Evolutionary conservation across 176 grass and related monocot genomes (phyloP).

Genomic region (Cenchrus americanus): DNA sequence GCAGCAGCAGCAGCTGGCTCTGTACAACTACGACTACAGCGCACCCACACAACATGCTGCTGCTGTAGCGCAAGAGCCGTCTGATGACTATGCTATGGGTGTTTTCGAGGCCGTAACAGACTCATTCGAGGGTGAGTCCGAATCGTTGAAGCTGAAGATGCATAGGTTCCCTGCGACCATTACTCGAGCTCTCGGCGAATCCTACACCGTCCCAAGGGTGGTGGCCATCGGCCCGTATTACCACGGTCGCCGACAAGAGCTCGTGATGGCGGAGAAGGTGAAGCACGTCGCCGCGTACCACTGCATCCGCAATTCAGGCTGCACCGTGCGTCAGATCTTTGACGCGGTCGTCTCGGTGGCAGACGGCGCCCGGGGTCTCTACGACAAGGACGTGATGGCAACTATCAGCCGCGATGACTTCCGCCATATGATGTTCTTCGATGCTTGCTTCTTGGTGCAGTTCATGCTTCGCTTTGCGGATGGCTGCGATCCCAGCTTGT

Average conservation of each 20-base stretch:
- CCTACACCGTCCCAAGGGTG: background rate
- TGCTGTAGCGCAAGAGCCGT: too few relatives aligned
- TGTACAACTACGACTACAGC: too few relatives aligned
- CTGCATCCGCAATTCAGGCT: background rate
- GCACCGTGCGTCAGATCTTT: background rate
- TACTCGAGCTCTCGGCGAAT: background rate
- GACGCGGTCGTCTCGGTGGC: background rate
- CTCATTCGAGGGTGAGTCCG: background rate
- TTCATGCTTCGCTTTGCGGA: background rate
- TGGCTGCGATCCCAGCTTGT: background rate
- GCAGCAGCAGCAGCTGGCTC: too few relatives aligned
- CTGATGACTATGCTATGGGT: too few relatives aligned
- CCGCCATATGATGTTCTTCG: background rate
- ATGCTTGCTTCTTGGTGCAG: slow-evolving; percentile 10
- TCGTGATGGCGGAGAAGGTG: background rate
- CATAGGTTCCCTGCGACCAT: slow-evolving; percentile 1
- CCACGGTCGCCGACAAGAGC: background rate
- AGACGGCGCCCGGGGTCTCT: background rate
- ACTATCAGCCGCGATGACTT: background rate
- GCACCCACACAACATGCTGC: too few relatives aligned
- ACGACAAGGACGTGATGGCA: background rate
- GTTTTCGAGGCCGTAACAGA: too few relatives aligned
- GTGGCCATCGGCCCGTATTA: slow-evolving; percentile 16
- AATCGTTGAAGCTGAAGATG: background rate
- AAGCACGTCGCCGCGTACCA: background rate